Base-by-base conservation (phyloP, 2,329 filamentous ascomycete species). In the Ophiocordyceps sinensis region DNA sequence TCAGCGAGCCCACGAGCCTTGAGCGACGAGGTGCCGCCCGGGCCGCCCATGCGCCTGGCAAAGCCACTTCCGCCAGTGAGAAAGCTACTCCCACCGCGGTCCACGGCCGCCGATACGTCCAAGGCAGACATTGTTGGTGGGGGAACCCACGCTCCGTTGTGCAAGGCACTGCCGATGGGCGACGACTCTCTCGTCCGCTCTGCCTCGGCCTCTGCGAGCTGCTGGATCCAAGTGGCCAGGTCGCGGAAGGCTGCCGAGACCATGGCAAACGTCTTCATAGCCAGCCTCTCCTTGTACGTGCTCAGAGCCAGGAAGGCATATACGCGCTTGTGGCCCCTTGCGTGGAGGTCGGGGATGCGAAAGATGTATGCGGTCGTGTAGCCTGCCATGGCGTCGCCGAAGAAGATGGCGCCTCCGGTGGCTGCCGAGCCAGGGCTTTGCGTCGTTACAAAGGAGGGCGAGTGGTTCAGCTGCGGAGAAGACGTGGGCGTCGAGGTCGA, bases 311-410 rank as follows among this genome's bases (percentile, higher is more conserved):
- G 58, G 44, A 82, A 75, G 11, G 78, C 78, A 51, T 82, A 82
- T 12, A 81, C 73, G n/a, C 78, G 71, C 57, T 79, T 77, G 49
- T 79, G 74, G 5, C 78, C 78, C 12, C 78, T 73, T 13, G 78
- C 78, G 47, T 79, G 77, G 30, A 79, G 65, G 52, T 82, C 78
- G 7, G 77, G 73, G 35, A 82, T 78, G 23, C 78, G 77, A 52
- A 82, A 82, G 47, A 82, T 78, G 56, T 79, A 82, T 13, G 77
- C 78, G 0, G 77, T 82, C 0, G 78, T 82, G 57, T 80, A 82
- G 28, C 78, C 78, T 1, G 77, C 71, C 1, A 71, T 55, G 1
- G 75, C 68, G 51, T 82, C 78, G 28, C 78, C 78, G 44, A 82
- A 82, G 55, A 82, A 80, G 41, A 82, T 79, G 28, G 78, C 76